Evolutionary conservation across 768 basidiomycete genomes (phyloP), one percentile per base, ranked within the genome.

Genomic region (Tricholoma hemisulphureum): DNA sequence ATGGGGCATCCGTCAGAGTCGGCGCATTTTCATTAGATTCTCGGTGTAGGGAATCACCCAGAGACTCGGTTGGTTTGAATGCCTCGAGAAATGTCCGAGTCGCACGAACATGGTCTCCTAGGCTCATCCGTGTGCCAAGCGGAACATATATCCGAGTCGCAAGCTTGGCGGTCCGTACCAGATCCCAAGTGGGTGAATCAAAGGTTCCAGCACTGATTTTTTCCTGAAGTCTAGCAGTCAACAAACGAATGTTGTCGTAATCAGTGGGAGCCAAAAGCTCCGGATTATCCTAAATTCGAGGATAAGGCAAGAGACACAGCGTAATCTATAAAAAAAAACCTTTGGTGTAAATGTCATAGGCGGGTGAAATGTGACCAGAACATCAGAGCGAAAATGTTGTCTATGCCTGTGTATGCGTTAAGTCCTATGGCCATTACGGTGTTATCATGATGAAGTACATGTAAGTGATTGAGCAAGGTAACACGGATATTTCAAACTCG

Each of bases 301-400:
- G 41, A 21, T 28, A 11, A 52, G 62, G 48, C 60, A 50, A 26
- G 45, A 23, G 35, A 49, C 48, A 51, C 20, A 28, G 28, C 16
- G 14, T 55, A 7, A 29, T 23, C 26, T 41, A 4, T 23, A 10
- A 21, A 23, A 45, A 57, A 59, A 55, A 58, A 83, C 89, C 78
- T 86, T 83, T 21, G 88, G 82, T 10, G 77, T 75, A 64, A 91
- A 89, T 37, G 68, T 78, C 67, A 90, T 77, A 0, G 90, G 88
- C 14, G 81, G 76, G 61, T 91, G 86, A 68, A 91, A 93, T 2
- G 88, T 89, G 20, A 95, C 89, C 49, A 95, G 73, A 16, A 95
- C 91, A 64, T 95, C 92, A 9, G 89, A 91, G 24, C 94, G 85
- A 66, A 93, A 95, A 69, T 93, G 87, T 65, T 94, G 85, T 39